Base-by-base conservation (phyloP, 148 eudicot genomes). In the Cornus florida region DNA sequence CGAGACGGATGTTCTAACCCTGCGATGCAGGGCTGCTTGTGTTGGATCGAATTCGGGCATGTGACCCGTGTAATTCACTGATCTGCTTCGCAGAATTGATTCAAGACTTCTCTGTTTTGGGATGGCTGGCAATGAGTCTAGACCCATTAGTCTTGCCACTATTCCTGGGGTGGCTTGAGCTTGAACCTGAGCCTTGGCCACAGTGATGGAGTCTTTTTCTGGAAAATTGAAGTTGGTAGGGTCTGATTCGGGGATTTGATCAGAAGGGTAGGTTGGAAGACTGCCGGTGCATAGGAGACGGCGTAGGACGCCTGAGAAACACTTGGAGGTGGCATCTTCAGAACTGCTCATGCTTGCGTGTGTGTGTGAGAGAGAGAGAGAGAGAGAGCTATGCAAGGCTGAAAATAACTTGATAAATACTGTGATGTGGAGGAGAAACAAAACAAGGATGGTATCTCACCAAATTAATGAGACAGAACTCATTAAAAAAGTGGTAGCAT, bases 121-220 rank as follows among this genome's bases (percentile, higher is more conserved):
- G 50, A 7, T 1, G 23, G 70, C 16, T 8, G 92, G 92, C 74
- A 92, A n/a, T 23, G 92, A 72, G 3, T 92, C 93, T 60, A 92
- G 81, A 7, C 96, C 96, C 93, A 92, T 92, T 9, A 92, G 77
- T 24, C 84, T 89, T 0, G 93, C 93, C 8, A 92, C 87, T 10
- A 90, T 57, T 32, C 96, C 93, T 0, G 91, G 92, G 4, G 50
- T 77, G 6, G 78, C 57, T 31, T 62, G 71, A 48, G 38, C 76
- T 56, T 75, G 74, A 12, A 9, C 3, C 14, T 39, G 43, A 39
- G 62, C 20, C 35, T 74, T 57, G 10, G n/a, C 76, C 33, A 32
- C 50, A 7, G 8, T 32, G 43, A 67, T 74, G 16, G 41, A 35
- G 9, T 46, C 41, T 33, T 67, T 65, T 10, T 32, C 17, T 68